Evolutionary conservation across 768 basidiomycete species (phyloP), one percentile per base, ranked within the genome.

Genomic region (Boletus barrowsii): DNA sequence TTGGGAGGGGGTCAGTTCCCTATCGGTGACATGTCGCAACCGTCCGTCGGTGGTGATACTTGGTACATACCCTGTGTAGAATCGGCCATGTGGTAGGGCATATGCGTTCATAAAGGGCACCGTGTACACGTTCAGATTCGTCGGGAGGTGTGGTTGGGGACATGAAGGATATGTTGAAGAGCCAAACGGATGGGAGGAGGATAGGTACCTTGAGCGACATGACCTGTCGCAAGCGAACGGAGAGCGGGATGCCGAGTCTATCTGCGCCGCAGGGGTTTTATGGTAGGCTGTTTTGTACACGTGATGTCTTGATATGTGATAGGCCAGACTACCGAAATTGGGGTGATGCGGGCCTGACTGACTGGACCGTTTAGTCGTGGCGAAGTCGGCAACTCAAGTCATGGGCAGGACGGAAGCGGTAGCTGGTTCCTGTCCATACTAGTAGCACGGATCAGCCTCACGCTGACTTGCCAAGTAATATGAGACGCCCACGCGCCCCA

Each of bases 161-260:
- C 26, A 42, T 64, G 30, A 63, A 70, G 9, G 67, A 55, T 37
- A 52, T 24, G 32, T 70, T 70, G 55, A 68, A 68, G 39, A 70
- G 56, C 62, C 62, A 57, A 10, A 66, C 20, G n/a, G 67, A 66
- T 3, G 63, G 52, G 15, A 66, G 37, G 39, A 68, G 68, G 15
- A 70, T 56, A 15, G 56, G 30, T 17, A 52, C 18, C 42, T 68
- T 68, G 44, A 53, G 35, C 3, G 55, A 50, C 67, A 70, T 70
- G 44, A n/a, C 24, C 42, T 29, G 8, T n/a, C 14, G 37, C 14
- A 0, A 20, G 26, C 30, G 4, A 45, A 42, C 33, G 39, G 42
- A 40, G 14, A n/a, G 29, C 29, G 11, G 29, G 44, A 39, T 48
- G 35, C n/a, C 8, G 10, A 42, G 32, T 42, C 14, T 30, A 35